phyloP scores from a whole-genome alignment of 2,329 filamentous ascomycete genomes.

The Trichoderma koningiopsis region DNA sequence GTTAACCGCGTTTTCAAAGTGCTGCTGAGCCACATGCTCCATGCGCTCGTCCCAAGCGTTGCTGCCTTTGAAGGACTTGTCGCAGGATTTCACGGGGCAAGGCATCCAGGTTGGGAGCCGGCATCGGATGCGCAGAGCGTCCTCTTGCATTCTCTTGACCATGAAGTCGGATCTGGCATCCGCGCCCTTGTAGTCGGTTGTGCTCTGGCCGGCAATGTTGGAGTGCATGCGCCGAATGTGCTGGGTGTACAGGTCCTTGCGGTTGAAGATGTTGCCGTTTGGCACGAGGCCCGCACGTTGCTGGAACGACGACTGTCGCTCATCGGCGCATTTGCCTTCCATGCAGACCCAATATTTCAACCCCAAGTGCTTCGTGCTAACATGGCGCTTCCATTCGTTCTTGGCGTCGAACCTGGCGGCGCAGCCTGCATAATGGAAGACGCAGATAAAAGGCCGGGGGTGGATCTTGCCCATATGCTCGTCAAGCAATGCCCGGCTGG shows the following conservation, averaged over 20 bases:
- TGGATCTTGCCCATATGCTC: constrained; percentile 49
- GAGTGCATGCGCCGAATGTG: constrained; percentile 86
- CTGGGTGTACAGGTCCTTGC: constrained; percentile 89
- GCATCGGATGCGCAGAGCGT: constrained; percentile 64
- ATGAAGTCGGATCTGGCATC: constrained; percentile 51
- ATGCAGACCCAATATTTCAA: constrained; percentile 76
- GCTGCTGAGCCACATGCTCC: constrained; percentile 78
- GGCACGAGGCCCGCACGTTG: constrained; percentile 37
- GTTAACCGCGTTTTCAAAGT: constrained; percentile 61
- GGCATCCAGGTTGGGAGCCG: constrained; percentile 59
- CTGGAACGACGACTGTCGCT: constrained; percentile 30
- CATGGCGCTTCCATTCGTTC: constrained; percentile 95
- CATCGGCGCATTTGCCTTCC: constrained; percentile 56
- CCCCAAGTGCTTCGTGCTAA: constrained; percentile 76
- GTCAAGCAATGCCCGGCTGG: constrained; percentile 48
- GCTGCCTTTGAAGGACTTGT: constrained; percentile 57
- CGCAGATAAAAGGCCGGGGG: constrained; percentile 70
- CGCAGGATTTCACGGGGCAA: constrained; percentile 67
- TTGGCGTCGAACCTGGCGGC: constrained; percentile 72
- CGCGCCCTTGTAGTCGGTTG: constrained; percentile 41
- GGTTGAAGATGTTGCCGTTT: constrained; percentile 74
- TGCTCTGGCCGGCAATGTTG: constrained; percentile 44
- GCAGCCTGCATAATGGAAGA: constrained; percentile 79
- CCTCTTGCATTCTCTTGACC: constrained; percentile 57
- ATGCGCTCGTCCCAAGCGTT: constrained; percentile 78